phyloP scores from a whole-genome alignment of 352 stramenopile genomes.

The Albugo candida region DNA sequence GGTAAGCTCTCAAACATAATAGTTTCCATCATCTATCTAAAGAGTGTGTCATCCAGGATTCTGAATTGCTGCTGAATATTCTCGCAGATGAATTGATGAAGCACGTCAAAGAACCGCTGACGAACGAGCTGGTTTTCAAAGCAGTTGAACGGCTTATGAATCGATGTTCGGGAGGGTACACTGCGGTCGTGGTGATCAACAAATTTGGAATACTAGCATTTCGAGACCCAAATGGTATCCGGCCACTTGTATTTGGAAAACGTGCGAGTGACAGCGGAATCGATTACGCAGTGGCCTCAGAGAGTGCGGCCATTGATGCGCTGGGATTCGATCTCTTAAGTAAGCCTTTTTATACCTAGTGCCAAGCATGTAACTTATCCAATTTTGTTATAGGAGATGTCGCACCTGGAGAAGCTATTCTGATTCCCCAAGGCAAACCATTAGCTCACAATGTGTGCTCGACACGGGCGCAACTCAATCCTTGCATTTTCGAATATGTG shows the following conservation, averaged over 20 bases:
- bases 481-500: conserved; percentile 99
- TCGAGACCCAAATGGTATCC: conserved; percentile 94
- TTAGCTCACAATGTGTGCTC: conserved; percentile 78
- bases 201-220: conserved; percentile 95
- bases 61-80: conserved; percentile 96
- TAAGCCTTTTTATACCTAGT: not conserved
- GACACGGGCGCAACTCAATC: conserved; percentile 40
- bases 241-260: conserved; percentile 88
- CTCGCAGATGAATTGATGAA: conserved; percentile 92
- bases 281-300: conserved; percentile 92
- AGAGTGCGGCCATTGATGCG: conserved; percentile 97
- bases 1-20: conserved; percentile 10
- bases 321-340: conserved; percentile 91
- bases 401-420: conserved; percentile 89
- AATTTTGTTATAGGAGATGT: conserved; percentile 56
- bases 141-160: conserved; percentile 86
- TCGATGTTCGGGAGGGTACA: conserved; percentile 91
- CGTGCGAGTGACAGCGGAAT: conserved; percentile 61
- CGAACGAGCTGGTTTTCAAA: conserved; percentile 76
- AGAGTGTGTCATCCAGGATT: conserved; percentile 46
- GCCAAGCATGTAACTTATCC: not conserved
- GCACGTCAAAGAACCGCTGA: conserved; percentile 39
- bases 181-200: conserved; percentile 94
- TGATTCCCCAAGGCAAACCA: conserved; percentile 80
- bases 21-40: not conserved